These are phyloP conservation scores for Beta corolliflora DNA, from an alignment of 179 eudicot genomes.

Conservation along the genomic window DNA sequence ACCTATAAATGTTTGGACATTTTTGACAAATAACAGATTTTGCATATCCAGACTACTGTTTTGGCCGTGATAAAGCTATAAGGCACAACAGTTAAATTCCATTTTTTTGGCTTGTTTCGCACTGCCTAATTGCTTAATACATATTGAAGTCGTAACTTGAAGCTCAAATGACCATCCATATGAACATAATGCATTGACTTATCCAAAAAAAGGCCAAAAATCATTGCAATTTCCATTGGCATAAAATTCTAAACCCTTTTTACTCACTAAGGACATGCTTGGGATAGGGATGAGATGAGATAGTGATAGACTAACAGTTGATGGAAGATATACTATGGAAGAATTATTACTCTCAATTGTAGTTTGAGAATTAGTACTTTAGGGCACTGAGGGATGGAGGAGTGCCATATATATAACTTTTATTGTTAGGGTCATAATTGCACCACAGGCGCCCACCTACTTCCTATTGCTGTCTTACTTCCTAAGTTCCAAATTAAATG, in stretches of 20 bases:
- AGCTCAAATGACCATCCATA: neutral
- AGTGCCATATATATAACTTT: too few relatives aligned
- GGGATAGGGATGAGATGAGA: neutral
- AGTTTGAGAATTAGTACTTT: too few relatives aligned
- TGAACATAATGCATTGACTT: neutral
- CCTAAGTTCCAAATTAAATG: too few relatives aligned
- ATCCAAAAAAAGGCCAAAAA: neutral
- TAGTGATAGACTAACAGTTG: too few relatives aligned
- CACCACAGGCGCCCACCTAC: too few relatives aligned
- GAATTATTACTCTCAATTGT: too few relatives aligned
- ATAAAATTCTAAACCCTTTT: neutral
- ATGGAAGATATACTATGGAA: too few relatives aligned
- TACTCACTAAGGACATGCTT: neutral
- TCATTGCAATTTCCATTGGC: neutral
- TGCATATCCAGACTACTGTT: slow-evolving; percentile 13
- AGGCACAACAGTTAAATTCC: neutral
- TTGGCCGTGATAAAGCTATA: slow-evolving; percentile 1
- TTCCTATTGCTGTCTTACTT: too few relatives aligned
- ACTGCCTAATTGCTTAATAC: slow-evolving; percentile 3
- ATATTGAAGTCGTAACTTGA: neutral
- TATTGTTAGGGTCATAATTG: too few relatives aligned
- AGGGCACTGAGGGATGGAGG: too few relatives aligned
- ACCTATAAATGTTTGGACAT: neutral
- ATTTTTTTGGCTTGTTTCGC: neutral
- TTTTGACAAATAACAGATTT: slow-evolving; percentile 8